Conservation (phyloP, 2,329 filamentous ascomycete species). For the Passalora sequoiae region DNA sequence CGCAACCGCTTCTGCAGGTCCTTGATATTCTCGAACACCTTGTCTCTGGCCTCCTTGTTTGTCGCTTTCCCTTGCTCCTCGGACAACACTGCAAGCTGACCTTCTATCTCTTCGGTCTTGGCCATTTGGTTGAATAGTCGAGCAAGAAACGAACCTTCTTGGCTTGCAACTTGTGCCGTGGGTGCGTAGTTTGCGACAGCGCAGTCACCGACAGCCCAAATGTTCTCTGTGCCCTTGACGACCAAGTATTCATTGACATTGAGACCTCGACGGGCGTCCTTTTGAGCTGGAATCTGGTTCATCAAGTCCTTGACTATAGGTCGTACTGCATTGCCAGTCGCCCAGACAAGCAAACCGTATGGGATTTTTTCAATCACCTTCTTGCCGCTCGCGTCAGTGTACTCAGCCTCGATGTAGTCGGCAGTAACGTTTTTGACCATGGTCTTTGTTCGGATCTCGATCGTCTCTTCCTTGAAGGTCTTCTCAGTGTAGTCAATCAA, state of each 20-base stretch:
- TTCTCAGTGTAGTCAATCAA: constrained; percentile 99
- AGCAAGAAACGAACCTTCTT: constrained; percentile 93
- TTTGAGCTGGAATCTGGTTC: constrained; percentile 85
- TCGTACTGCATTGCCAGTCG: constrained; percentile 91
- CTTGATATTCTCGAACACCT: constrained; percentile 71
- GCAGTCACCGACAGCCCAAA: constrained; percentile 98
- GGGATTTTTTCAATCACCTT: constrained; percentile 79
- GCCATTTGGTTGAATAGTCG: constrained; percentile 99
- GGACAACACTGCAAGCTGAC: constrained; percentile 65
- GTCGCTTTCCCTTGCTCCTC: constrained; percentile 59
- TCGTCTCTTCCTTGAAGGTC: constrained; percentile 97
- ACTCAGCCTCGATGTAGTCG: constrained; percentile 86
- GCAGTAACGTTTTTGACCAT: constrained; percentile 97
- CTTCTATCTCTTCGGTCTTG: constrained; percentile 79
- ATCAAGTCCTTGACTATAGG: constrained; percentile 88
- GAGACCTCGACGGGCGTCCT: constrained; percentile 88
- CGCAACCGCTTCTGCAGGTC: constrained; percentile 78
- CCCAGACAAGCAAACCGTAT: constrained; percentile 96
- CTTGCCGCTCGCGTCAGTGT: constrained; percentile 72
- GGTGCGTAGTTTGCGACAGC: constrained; percentile 96
- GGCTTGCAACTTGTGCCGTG: constrained; percentile 90
- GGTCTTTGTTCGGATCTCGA: constrained; percentile 95
- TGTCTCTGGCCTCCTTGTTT: constrained; percentile 53
- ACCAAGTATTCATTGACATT: constrained; percentile 98
- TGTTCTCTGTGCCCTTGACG: constrained; percentile 91